Evolutionary conservation across 2,329 filamentous ascomycete genomes (phyloP), one percentile per base, ranked within the genome.

Genomic region (Dactylellina cionopaga): DNA sequence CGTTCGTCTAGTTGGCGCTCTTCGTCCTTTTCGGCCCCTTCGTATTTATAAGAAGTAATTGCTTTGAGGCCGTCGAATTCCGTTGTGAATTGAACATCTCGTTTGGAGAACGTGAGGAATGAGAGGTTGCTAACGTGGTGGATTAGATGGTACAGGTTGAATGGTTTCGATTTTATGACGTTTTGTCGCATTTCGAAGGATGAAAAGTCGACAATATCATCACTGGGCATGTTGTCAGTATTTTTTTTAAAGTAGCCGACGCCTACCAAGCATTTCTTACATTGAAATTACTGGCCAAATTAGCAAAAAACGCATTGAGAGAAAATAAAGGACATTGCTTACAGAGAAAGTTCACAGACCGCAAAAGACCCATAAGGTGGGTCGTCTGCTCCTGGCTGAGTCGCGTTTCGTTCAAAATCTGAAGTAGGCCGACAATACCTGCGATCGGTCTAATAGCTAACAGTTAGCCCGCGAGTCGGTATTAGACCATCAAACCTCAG

Each of bases 181-280:
- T 68, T 60, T 29, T 75, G 71, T 13, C 74, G 55, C 25, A 74
- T 56, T 51, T 75, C 75, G 41, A 77, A 76, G 22, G 62, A 75
- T 19, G 75, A 74, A 54, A 76, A 77, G 31, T 77, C 75, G 46
- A 76, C 76, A 29, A 76, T 55, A 41, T 76, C 75, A 35, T 77
- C 75, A 43, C 75, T 74, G 44, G 66, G 39, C 22, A 66, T 31
- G 10, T 13, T 31, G 19, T 19, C 17, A 52, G 11, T 13, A n/a
- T 13, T 35, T 4, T 39, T 22, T 15, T 43, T 7, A 47, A 22
- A 51, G 11, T 43, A 31, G 5, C 22, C 31, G 22, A 73, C 6
- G 27, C n/a, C n/a, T n/a, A n/a, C n/a, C n/a, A 6, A 47, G 2
- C 33, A 9, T 15, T 4, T 25, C 47, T 47, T 44, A 58, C 44